Evolutionary conservation across 2,329 filamentous ascomycete genomes (phyloP), one percentile per base, ranked within the genome.

Genomic region (Monosporascus sp.): DNA sequence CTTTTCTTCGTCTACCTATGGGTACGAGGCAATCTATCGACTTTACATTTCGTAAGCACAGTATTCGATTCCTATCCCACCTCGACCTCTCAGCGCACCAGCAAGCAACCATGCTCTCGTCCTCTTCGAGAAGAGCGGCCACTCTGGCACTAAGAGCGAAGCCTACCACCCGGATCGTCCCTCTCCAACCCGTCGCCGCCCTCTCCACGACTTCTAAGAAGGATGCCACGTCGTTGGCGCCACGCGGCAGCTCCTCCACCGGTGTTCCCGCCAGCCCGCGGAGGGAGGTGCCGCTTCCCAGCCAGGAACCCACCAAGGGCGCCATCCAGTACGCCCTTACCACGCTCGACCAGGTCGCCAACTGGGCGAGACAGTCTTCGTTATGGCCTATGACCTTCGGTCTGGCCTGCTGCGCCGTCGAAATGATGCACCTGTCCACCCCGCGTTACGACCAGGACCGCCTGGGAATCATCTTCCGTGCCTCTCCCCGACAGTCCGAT

Each of bases 381-480:
- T 78, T 94, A 50, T 95, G 90, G 90, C 90, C 90, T 61, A 86
- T 95, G 81, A 91, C 88, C 48, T 95, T 95, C 69, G 90, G 87
- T 49, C 86, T 94, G 48, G 90, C 90, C 65, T 95, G 90, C 80
- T 95, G 90, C 72, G 89, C 88, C 71, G 75, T 95, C 68, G 90
- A 95, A 70, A 95, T 95, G 90, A 95, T 95, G 90, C 88, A 92
- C 70, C 79, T 90, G 20, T 94, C 89, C 35, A 90, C 89, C 56
- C 90, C 90, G 15, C 87, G 90, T 37, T 94, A 95, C 81, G 90
- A 95, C 66, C 89, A 94, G 69, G 90, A 95, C 74, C 84, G 90
- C 37, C 78, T 93, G 55, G 90, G 90, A 59, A 94, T 95, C 69
- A 94, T 95, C 69, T 95, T 94, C 82, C 86, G 90, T 62, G 90